Base-by-base conservation (phyloP, 2,329 filamentous ascomycete species). In the Hymenoscyphus infarciens region DNA sequence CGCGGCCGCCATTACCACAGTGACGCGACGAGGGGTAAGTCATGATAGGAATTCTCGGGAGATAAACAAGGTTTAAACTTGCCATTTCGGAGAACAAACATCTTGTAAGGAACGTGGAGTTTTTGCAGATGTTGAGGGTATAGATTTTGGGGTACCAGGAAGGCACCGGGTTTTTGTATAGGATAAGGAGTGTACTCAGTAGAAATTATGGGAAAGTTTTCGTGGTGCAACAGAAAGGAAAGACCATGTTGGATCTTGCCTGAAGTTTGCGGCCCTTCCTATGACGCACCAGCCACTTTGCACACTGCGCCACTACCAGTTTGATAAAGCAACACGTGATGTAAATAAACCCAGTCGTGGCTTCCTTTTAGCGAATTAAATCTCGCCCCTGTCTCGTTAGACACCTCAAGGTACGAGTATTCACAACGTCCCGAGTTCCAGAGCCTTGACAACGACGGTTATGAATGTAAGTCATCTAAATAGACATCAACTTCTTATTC, bases 51-150 rank as follows among this genome's bases (percentile, higher is more conserved):
- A 35, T 25, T 19, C 35, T 29, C 27, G 55, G 8, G 55, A 19
- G 6, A 35, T 61, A 56, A 61, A 61, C 59, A 61, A 56, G 49
- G 58, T 29, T 61, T 11, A 35, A 29, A 61, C 52, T 61, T 56
- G 56, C 59, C 59, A 56, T 61, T 61, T 61, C 59, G 42, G 35
- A 61, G 59, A 35, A 61, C 59, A 33, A 61, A 61, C 59, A 61
- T 61, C 27, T 27, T 54, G 27, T 31, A 54, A 38, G 29, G 29
- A 54, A 54, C 25, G 29, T 27, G 15, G 10, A 6, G 11, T 4
- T 42, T 45, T 31, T 15, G 31, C 39, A 61, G 22, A 35, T 16
- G 19, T 16, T 19, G 22, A 16, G 16, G 8, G 33, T 31, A 25
- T 29, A 29, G 31, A 45, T 42, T 8, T 31, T 19, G 16, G 19